Evolutionary conservation across 768 basidiomycete genomes (phyloP), one percentile per base, ranked within the genome.

Genomic region (Amanita molliuscula): DNA sequence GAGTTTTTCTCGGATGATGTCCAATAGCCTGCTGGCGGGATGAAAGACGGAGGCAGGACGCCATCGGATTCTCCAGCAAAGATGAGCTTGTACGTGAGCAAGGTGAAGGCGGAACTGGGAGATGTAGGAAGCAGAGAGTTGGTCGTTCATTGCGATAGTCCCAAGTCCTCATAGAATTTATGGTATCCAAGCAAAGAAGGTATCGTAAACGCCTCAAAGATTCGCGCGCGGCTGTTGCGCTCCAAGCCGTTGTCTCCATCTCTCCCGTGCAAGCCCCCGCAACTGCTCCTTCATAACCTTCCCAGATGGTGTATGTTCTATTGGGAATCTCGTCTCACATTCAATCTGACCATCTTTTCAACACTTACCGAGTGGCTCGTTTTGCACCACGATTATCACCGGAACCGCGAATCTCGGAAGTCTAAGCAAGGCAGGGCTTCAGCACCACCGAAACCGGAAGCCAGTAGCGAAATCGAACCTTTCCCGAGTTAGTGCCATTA

Each of bases 1-100:
- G 59, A 55, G 23, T 79, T 70, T 53, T 85, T 83, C 58, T 93
- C 90, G n/a, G 65, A 55, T 0, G 72, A 61, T 3, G 82, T 79
- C 89, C 89, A 92, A 51, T 66, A 71, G 34, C 72, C 65, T 38
- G 65, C 56, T 28, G 75, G 61, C 16, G 67, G 57, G 50, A 68
- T 48, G 54, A 67, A 70, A 13, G 70, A 66, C 21, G 69, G 57
- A 10, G 59, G 55, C 25, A 65, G 53, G 25, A 58, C 50, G 20
- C 55, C 51, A 16, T 49, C 57, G 35, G 67, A 57, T 33, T 56
- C 48, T 38, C 72, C 72, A 46, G 58, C 44, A 21, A n/a, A 74
- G 59, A 55, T 76, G 72, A 7, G 63, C 63, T 47, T 57, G 63
- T 25, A 69, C 53, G 21, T 67, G 56, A 26, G 54, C 52, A 37